Evolutionary conservation across 805 yeast species (phyloP), one percentile per base, ranked within the genome.

Genomic region (Cyberlindnera veronae): DNA sequence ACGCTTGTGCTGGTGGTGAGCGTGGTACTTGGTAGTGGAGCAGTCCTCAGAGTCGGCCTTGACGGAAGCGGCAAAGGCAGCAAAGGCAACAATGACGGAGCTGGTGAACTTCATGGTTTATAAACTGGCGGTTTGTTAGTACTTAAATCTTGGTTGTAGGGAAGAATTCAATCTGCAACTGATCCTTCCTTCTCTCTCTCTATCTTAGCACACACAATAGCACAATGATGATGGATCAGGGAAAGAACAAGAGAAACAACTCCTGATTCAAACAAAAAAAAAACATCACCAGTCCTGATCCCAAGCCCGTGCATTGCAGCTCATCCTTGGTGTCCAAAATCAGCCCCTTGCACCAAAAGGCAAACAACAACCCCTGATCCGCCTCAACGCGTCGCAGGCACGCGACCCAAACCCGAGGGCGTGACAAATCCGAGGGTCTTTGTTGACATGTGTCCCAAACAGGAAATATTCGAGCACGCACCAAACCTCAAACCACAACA

Each of bases 1-100:
- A 61, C 77, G 68, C 64, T 69, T 72, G 57, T 72, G 77, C 46
- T 63, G 60, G 51, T 67, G 76, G 58, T 71, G 77, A 40, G 64
- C 61, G 45, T 66, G 63, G 46, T 31, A 44, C 35, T 36, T 26
- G 15, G 51, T 42, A 23, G 53, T 46, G 30, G 49, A 34, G 29
- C 47, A 43, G 34, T 43, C 50, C 37, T 44, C 49, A 21, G n/a
- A n/a, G n/a, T 44, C 48, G 27, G 45, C 42, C 18, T 38, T 42
- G 17, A 29, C 45, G 20, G 39, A 18, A 23, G 37, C 30, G 17
- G 29, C 19, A 14, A 33, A 37, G n/a, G 45, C 43, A 24, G 49
- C 45, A 33, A 38, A 31, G 12, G 50, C 49, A 14, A 41, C 43
- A 23, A 45, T 16, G 29, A 35, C 44, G 33, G 48, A 34, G 8